Evolutionary conservation across 345 rosid genomes (phyloP).

Genomic region (Boechera retrofracta): DNA sequence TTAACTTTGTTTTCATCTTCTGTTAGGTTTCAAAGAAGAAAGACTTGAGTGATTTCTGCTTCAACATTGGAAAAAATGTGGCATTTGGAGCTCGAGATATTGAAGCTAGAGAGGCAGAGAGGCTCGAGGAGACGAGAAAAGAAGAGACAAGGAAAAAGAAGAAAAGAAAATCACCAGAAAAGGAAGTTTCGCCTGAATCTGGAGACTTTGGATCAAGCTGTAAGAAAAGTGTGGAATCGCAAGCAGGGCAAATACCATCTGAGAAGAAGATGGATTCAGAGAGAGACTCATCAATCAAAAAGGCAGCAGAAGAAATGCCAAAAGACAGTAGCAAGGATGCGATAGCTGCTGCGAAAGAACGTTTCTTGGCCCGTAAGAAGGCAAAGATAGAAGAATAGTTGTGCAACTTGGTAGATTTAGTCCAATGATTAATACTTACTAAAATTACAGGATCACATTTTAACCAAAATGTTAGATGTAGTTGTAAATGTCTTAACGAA

Average conservation of each 20-base stretch:
- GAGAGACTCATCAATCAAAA: constrained; percentile 41
- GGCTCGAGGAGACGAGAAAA: constrained; percentile 48
- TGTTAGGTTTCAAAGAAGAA: constrained; percentile 84
- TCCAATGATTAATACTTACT: neutral
- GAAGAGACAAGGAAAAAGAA: constrained; percentile 48
- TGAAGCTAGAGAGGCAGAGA: constrained; percentile 55
- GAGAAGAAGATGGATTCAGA: constrained; percentile 39
- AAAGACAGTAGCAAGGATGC: constrained; percentile 59
- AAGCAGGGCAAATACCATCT: constrained; percentile 41
- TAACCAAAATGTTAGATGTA: neutral
- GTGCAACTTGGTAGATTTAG: neutral
- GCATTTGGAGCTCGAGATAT: constrained; percentile 71
- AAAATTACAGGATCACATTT: neutral
- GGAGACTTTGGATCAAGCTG: constrained; percentile 42
- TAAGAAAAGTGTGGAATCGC: constrained; percentile 42
- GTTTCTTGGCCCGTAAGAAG: constrained; percentile 78
- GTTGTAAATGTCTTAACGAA: neutral
- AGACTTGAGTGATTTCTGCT: constrained; percentile 83
- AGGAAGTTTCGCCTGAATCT: constrained; percentile 33
- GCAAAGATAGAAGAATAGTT: constrained; percentile 54
- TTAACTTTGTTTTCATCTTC: constrained; percentile 34
- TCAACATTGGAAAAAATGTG: constrained; percentile 78
- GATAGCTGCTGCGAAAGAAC: constrained; percentile 77
- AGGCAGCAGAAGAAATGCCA: constrained; percentile 48
- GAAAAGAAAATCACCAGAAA: constrained; percentile 32